phyloP scores from a whole-genome alignment of 2,329 filamentous ascomycete genomes.

The Arthrobotrys iridis region DNA sequence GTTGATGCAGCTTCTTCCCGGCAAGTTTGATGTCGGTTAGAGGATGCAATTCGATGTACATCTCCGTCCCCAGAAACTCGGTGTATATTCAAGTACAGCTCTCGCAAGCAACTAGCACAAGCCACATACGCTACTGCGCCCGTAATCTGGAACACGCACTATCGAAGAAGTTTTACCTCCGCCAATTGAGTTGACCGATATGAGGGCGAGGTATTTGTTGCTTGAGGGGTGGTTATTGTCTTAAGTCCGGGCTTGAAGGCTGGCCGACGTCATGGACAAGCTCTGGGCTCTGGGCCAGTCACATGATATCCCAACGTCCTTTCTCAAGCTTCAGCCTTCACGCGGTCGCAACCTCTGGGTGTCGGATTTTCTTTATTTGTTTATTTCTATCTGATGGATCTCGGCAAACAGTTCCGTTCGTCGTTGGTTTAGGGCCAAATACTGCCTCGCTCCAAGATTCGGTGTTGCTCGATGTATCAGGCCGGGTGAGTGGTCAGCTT shows the following conservation, averaged over 20 bases:
- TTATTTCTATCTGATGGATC: no score
- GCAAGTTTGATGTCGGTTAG: conserved; percentile 43
- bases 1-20: conserved; percentile 50
- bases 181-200: conserved; percentile 27
- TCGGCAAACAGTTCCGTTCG: no score
- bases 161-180: conserved; percentile 6
- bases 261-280: not conserved
- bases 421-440: no score
- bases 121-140: conserved; percentile 39
- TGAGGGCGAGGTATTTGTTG: conserved; percentile 7
- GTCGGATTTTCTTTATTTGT: no score
- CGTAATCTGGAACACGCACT: conserved; percentile 27
- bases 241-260: conserved; percentile 15
- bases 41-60: no score
- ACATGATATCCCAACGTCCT: not conserved
- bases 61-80: no score
- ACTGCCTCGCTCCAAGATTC: no score
- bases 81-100: conserved; percentile 13
- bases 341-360: no score
- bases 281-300: not conserved
- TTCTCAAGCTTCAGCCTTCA: no score
- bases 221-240: not conserved
- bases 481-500: no score
- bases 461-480: no score
- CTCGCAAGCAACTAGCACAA: conserved; percentile 2